These are phyloP conservation scores for Scenedesmus sp. DNA, from an alignment of 163 green algal genomes.

Conservation along the genomic window DNA sequence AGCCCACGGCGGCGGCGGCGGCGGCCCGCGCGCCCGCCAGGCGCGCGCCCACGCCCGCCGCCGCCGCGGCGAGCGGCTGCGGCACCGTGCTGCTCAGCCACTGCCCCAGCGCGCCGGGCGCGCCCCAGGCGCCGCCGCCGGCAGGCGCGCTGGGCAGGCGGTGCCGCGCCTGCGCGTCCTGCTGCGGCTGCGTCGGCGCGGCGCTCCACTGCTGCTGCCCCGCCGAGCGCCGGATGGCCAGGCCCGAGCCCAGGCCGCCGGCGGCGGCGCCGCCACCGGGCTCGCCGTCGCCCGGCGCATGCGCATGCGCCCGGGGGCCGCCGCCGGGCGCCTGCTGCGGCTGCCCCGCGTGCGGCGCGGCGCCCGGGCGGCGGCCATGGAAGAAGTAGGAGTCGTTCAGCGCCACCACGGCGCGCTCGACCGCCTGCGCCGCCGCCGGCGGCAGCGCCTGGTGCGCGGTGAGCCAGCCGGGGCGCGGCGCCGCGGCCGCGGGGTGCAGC, in stretches of 20 bases:
- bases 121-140: neutral
- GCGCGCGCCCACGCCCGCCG: constrained; percentile 30
- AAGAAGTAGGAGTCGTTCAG: constrained; percentile 44
- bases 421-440: constrained; percentile 32
- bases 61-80: constrained; percentile 27
- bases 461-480: constrained; percentile 18
- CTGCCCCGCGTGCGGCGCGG: too few species aligned
- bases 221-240: neutral
- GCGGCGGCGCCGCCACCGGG: neutral
- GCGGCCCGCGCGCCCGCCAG: constrained; percentile 1
- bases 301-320: neutral
- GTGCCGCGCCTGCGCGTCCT: constrained; percentile 37
- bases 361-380: neutral
- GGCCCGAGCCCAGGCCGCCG: neutral
- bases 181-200: constrained; percentile 22
- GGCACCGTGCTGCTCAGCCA: constrained; percentile 20
- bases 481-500: constrained; percentile 3
- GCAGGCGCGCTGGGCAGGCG: neutral
- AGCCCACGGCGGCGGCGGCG: neutral
- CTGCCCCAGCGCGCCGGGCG: constrained; percentile 8
- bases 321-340: neutral
- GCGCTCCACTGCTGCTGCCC: constrained; percentile 24
- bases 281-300: neutral
- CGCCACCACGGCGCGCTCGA: constrained; percentile 30
- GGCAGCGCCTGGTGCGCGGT: constrained; percentile 37